Base-by-base conservation (phyloP, 2,329 filamentous ascomycete species). In the Ceratocystis papillata region DNA sequence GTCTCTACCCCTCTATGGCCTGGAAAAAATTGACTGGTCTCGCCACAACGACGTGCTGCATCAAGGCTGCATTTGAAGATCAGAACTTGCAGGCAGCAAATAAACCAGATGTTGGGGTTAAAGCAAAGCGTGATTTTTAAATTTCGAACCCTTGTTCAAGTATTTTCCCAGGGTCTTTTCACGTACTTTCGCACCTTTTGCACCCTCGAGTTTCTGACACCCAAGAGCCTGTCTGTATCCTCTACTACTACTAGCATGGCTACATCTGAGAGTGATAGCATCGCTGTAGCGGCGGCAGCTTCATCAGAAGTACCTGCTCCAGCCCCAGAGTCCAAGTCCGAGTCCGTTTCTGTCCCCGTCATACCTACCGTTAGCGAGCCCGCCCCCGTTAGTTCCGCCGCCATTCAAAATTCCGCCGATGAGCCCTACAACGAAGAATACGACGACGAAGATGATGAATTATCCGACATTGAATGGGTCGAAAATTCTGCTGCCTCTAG, bases 391-490 rank as follows among this genome's bases (percentile, higher is more conserved):
- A 25, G n/a, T 17, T 70, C 70, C 33, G n/a, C 50, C 44, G 8
- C 57, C 28, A 0, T 25, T 53, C 25, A 63, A 37, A 15, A 41
- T 37, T 68, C 22, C 70, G 75, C 60, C 72, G 72, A 33, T 37
- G 75, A 77, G 45, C 70, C 71, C 3, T 78, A 81, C 44, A 79
- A 84, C 44, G 84, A 86, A 8, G 79, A 85, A 55, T 83, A 86
- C 67, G 83, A 86, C 68, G 82, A 88, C 68, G 84, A 85, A 67
- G 80, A 86, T 53, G 80, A 84, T 17, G 79, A 81, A 69, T 63
- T 65, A 20, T 67, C 66, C 10, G 66, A 67, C 33, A 67, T 67
- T 28, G 63, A 67, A 67, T 70, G 71, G 71, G 74, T 30, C 50
- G 62, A 50, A 10, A 50, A 45, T n/a, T 30, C 50, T 5, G 17